Percentiles rank a stretch among this genome's conserved stretches.
Conservation (phyloP, 177 flowering plant genomes). For the Vitis hybrid region DNA sequence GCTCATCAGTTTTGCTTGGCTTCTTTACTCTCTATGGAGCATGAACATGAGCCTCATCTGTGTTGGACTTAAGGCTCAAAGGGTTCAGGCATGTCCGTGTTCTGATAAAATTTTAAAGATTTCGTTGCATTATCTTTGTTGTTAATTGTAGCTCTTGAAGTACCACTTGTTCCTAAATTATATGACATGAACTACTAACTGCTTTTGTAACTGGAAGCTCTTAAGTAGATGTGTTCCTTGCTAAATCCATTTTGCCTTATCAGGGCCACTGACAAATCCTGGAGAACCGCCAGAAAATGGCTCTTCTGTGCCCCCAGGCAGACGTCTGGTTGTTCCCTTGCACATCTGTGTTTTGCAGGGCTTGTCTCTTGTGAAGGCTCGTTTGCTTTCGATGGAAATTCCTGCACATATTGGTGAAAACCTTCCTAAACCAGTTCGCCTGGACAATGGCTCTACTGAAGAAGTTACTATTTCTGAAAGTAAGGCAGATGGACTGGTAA, state of each 20-base stretch:
- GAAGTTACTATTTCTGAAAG: constrained; percentile 30
- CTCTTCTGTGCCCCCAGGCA: constrained; percentile 70
- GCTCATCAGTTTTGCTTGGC: no score
- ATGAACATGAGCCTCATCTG: no score
- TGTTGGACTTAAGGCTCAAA: no score
- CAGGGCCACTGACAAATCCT: constrained; percentile 57
- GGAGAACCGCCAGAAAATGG: constrained; percentile 37
- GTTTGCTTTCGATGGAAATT: constrained; percentile 95
- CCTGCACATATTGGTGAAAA: constrained; percentile 87
- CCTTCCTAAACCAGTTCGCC: constrained; percentile 39
- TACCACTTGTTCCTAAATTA: background rate
- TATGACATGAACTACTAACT: background rate
- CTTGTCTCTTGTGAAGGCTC: constrained; percentile 89
- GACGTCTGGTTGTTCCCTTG: constrained; percentile 88
- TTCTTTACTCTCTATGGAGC: no score
- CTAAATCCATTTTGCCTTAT: constrained; percentile 15
- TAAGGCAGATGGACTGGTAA: constrained; percentile 62
- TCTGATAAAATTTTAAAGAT: no score
- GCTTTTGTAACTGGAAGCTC: background rate
- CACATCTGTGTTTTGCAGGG: constrained; percentile 92
- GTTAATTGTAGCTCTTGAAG: background rate
- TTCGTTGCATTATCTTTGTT: background rate
- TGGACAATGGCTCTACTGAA: constrained; percentile 24
- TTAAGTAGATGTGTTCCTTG: background rate
- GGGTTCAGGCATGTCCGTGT: no score